Percentiles rank a stretch among this genome's conserved stretches.
These are phyloP conservation scores for Boehmeria nivea DNA, from an alignment of 306 rosid species.

Conservation along the genomic window DNA sequence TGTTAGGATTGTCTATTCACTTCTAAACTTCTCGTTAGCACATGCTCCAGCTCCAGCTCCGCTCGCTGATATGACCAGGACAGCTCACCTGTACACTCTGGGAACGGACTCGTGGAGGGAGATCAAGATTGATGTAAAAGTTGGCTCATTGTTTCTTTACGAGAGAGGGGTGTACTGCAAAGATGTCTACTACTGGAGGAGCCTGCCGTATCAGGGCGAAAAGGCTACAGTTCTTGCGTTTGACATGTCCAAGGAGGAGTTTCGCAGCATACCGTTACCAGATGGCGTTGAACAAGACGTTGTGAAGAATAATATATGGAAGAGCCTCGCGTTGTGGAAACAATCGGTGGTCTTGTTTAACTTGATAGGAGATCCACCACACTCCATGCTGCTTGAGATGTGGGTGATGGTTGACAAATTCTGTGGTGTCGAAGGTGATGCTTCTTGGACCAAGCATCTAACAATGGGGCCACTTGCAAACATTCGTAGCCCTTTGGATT, in stretches of 20 bases:
- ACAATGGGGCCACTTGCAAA: background rate
- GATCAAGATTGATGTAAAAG: conserved; percentile 4
- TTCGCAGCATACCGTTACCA: background rate
- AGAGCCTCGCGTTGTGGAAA: background rate
- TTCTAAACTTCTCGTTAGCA: no score
- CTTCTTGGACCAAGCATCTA: background rate
- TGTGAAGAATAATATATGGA: background rate
- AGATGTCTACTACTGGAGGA: background rate
- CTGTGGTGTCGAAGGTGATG: no score
- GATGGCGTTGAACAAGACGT: no score
- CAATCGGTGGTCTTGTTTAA: background rate
- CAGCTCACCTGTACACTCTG: background rate
- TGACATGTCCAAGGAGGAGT: conserved; percentile 2
- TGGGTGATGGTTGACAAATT: conserved; percentile 5
- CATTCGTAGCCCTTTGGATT: background rate
- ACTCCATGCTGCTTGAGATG: background rate
- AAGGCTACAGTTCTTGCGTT: background rate
- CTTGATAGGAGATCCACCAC: no score
- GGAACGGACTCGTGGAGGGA: conserved; percentile 10
- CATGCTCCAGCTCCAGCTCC: no score
- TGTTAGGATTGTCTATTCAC: no score
- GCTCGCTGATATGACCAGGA: no score
- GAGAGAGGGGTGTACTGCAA: background rate
- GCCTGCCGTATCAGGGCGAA: no score
- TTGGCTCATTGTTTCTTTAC: background rate